Conservation (phyloP, 2,329 filamentous ascomycete genomes). For the Dichotomopilus funicola region DNA sequence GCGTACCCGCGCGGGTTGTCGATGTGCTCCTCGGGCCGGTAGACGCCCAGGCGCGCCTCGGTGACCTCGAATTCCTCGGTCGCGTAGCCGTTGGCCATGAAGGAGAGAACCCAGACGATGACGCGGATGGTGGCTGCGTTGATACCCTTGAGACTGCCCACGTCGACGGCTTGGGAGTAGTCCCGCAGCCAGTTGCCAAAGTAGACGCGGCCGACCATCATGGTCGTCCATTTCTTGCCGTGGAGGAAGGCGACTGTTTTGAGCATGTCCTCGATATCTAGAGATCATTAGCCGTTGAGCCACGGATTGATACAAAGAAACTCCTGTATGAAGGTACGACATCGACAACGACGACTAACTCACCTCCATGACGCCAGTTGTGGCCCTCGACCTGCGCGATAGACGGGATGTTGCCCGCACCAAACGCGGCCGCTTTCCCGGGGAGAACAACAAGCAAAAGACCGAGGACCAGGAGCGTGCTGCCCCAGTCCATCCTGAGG, state of each 20-base stretch:
- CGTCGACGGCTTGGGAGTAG: conserved; percentile 78
- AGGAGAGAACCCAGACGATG: conserved; percentile 72
- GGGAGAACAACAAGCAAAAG: conserved; percentile 53
- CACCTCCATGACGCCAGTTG: conserved; percentile 64
- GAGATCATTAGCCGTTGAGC: no score
- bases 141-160: conserved; percentile 71
- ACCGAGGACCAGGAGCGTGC: conserved; percentile 46
- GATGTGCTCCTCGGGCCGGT: conserved; percentile 68
- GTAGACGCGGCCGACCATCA: conserved; percentile 71
- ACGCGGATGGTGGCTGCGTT: conserved; percentile 73
- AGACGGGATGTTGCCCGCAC: conserved; percentile 65
- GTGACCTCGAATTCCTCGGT: conserved; percentile 82
- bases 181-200: conserved; percentile 85
- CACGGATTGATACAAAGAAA: neutral
- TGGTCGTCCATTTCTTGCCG: conserved; percentile 78
- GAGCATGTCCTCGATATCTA: conserved; percentile 75
- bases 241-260: conserved; percentile 69
- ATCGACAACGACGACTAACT: conserved; percentile 6
- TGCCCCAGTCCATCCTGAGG: conserved; percentile 40
- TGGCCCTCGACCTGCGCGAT: conserved; percentile 58
- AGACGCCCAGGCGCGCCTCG: conserved; percentile 70
- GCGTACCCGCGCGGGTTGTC: conserved; percentile 81
- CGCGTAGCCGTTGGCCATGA: conserved; percentile 78
- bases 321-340: neutral
- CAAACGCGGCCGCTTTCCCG: conserved; percentile 54